phyloP scores from a whole-genome alignment of 352 stramenopile genomes.

The Pythium apleroticum region DNA sequence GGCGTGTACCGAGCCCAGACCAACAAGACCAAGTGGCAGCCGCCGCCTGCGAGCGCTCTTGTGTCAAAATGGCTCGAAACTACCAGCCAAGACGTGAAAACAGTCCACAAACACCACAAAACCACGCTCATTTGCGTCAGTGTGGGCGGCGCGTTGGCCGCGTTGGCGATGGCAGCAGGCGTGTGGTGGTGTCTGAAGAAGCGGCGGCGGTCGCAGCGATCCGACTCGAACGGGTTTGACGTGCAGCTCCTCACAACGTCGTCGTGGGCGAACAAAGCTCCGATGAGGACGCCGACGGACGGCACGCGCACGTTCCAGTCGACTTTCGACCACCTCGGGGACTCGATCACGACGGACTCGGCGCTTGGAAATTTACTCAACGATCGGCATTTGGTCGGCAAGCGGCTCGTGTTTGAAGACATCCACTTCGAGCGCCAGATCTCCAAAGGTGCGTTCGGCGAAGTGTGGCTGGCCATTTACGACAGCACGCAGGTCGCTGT shows the following conservation, averaged over 20 bases:
- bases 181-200: conserved; percentile 7
- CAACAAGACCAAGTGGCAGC: conserved; percentile 17
- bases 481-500: conserved; percentile 15
- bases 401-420: conserved; percentile 42
- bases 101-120: background rate
- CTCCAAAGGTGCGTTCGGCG: conserved; percentile 47
- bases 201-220: background rate
- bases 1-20: conserved; percentile 12
- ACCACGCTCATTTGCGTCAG: background rate
- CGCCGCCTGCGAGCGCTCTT: conserved; percentile 11
- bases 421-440: conserved; percentile 42
- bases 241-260: background rate
- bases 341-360: conserved; percentile 10
- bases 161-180: background rate
- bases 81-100: conserved; percentile 6
- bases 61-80: conserved; percentile 22
- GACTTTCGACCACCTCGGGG: conserved; percentile 10
- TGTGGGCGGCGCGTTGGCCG: background rate
- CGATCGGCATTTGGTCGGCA: conserved; percentile 35
- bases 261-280: background rate
- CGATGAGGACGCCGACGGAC: background rate
- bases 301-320: conserved; percentile 9
- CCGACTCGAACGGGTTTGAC: background rate
- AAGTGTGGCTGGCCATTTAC: conserved; percentile 41
- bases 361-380: conserved; percentile 28